Conservation (phyloP, 2,329 filamentous ascomycete genomes). For the Magnaporthiopsis incrustans region DNA sequence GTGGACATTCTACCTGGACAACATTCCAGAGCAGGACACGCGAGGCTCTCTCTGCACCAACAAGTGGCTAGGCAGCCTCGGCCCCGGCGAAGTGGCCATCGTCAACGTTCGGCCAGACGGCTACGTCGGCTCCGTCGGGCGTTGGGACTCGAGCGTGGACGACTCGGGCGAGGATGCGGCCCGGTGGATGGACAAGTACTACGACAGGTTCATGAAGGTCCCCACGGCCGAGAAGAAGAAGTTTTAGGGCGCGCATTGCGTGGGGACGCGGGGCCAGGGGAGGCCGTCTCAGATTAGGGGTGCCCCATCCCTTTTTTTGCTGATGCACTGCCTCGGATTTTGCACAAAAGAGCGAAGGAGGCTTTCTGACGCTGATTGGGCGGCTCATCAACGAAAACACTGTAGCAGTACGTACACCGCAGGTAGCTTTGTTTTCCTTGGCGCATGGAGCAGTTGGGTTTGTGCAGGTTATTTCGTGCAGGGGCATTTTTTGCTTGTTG, state of each 20-base stretch:
- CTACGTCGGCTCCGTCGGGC: conserved; percentile 58
- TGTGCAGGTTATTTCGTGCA: no score
- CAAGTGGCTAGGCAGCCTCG: conserved; percentile 60
- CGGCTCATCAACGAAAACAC: no score
- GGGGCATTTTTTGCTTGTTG: no score
- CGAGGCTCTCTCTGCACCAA: conserved; percentile 48
- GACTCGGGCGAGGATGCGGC: conserved; percentile 44
- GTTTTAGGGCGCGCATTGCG: conserved; percentile 1
- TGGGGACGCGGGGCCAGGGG: no score
- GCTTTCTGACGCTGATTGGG: no score
- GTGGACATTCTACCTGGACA: conserved; percentile 68
- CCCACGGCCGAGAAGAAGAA: conserved; percentile 18
- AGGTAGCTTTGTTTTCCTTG: no score
- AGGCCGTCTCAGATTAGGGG: no score
- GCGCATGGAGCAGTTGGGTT: no score
- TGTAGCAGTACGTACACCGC: no score
- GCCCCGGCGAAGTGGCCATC: conserved; percentile 50
- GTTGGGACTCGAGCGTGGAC: conserved; percentile 40
- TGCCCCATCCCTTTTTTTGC: no score
- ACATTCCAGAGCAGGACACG: conserved; percentile 48
- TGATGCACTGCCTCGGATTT: no score
- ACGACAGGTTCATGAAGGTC: conserved; percentile 44
- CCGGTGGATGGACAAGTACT: conserved; percentile 47
- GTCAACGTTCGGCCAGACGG: conserved; percentile 66
- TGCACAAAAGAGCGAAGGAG: no score